Evolutionary conservation across 2,329 filamentous ascomycete genomes (phyloP), one percentile per base, ranked within the genome.

Genomic region (Epichloe aotearoae): DNA sequence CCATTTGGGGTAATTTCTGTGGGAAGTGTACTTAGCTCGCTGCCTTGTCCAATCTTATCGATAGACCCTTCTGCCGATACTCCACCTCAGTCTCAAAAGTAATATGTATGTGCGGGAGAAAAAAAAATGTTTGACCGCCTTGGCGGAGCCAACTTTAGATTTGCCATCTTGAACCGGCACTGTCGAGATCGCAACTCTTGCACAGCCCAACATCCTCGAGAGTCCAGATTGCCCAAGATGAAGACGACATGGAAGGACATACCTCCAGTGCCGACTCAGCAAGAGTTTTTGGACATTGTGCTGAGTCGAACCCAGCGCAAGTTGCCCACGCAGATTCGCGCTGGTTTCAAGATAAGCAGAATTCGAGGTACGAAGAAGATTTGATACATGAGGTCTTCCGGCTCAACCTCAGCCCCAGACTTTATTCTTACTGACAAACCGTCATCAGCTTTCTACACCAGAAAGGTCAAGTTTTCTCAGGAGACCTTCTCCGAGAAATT

Each of bases 211-310:
- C 36, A 20, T 30, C 39, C 5, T 46, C 15, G 39, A 48, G 23
- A 53, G 30, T 40, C 47, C 46, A 50, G 19, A 51, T 62, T 58
- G 63, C 62, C 67, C 72, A 70, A 56, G 50, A 79, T 79, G 75
- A 79, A 78, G 73, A 78, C 74, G 56, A 80, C 77, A 51, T 83
- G 80, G 80, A 84, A 83, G 67, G 83, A 86, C 65, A 94, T 94
- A 61, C 83, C 86, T 56, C 88, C 88, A 58, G 88, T 95, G 58
- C 91, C 91, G 52, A 94, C 87, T 62, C 84, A 84, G 68, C 85
- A 94, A 74, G 93, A 98, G 72, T 97, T 98, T 65, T 78, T 98
- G 61, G 93, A 98, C 71, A 96, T 98, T 67, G 90, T 97, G 58
- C 79, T 98, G 62, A 94, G 87, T 64, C 79, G 93, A 60, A 96